phyloP scores from a whole-genome alignment of 768 basidiomycete species.

The Baorangia bicolor region DNA sequence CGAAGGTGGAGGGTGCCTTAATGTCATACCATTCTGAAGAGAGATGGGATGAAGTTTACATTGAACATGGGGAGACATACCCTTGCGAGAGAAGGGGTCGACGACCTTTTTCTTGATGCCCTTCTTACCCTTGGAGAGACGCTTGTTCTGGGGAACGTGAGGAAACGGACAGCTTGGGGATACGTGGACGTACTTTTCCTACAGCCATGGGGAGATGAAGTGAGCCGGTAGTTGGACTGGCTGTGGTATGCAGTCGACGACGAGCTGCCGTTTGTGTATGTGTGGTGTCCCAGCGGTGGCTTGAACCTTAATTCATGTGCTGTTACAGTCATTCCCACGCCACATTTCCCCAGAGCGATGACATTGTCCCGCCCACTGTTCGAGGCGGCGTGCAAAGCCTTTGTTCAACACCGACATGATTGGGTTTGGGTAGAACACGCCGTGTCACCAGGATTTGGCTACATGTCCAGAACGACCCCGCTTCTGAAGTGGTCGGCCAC shows the following conservation, averaged over 20 bases:
- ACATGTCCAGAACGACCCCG: constrained; percentile 41
- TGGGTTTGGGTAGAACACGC: constrained; percentile 67
- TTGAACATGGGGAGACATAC: constrained; percentile 40
- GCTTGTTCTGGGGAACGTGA: constrained; percentile 74
- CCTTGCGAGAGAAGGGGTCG: constrained; percentile 99
- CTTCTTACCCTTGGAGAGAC: constrained; percentile 97
- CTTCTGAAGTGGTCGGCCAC: constrained; percentile 16
- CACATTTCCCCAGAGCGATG: constrained; percentile 24
- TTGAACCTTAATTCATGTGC: constrained; percentile 55
- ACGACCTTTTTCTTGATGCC: constrained; percentile 99
- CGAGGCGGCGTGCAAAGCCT: constrained; percentile 54
- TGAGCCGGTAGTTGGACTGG: constrained; percentile 49
- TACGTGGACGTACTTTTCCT: constrained; percentile 64
- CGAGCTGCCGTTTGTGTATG: constrained; percentile 13
- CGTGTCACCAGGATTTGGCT: constrained; percentile 48
- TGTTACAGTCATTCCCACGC: constrained; percentile 45
- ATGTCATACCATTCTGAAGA: constrained; percentile 97
- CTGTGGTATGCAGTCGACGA: constrained; percentile 35
- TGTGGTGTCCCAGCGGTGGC: constrained; percentile 42
- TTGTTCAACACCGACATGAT: constrained; percentile 41
- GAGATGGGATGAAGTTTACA: background rate
- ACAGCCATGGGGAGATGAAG: constrained; percentile 70
- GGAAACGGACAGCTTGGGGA: background rate
- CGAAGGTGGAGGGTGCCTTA: constrained; percentile 98
- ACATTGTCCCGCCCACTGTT: constrained; percentile 56